Conservation (phyloP, 202 grass and related monocot species). For the Eragrostis tef region DNA sequence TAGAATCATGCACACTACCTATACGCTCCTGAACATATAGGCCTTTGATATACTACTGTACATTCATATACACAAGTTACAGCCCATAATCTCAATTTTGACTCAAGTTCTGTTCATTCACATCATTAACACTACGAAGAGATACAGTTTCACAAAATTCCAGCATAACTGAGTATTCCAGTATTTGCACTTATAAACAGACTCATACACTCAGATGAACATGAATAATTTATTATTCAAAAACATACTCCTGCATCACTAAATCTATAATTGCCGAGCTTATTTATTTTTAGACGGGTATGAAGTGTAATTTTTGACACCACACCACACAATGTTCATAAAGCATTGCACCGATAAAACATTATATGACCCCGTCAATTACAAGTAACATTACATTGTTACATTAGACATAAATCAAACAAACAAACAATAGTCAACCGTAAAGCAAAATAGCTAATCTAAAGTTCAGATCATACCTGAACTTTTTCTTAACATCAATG, state of each 20-base stretch:
- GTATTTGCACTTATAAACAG: not conserved
- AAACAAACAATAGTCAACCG: conserved; percentile 15
- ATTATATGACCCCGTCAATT: not conserved
- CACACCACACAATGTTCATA: not conserved
- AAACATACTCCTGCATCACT: not conserved
- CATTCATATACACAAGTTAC: not conserved
- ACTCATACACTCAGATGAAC: not conserved
- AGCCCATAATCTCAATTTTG: not conserved
- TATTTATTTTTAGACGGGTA: not conserved
- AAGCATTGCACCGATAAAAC: not conserved
- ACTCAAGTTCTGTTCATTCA: not conserved
- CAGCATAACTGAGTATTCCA: not conserved
- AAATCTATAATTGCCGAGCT: not conserved
- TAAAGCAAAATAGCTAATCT: not conserved
- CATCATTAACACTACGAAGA: no score
- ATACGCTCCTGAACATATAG: not conserved
- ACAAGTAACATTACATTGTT: conserved; percentile 18
- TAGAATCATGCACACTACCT: not conserved
- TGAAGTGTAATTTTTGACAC: not conserved
- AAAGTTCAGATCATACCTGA: conserved; percentile 48
- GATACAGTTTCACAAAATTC: not conserved
- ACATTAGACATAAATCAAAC: conserved; percentile 13
- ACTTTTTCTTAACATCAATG: conserved; percentile 45
- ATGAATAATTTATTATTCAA: not conserved
- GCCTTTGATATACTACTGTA: not conserved